These are phyloP conservation scores for Fusarium anguioides DNA, from an alignment of 2,329 filamentous ascomycete genomes.

Conservation along the genomic window DNA sequence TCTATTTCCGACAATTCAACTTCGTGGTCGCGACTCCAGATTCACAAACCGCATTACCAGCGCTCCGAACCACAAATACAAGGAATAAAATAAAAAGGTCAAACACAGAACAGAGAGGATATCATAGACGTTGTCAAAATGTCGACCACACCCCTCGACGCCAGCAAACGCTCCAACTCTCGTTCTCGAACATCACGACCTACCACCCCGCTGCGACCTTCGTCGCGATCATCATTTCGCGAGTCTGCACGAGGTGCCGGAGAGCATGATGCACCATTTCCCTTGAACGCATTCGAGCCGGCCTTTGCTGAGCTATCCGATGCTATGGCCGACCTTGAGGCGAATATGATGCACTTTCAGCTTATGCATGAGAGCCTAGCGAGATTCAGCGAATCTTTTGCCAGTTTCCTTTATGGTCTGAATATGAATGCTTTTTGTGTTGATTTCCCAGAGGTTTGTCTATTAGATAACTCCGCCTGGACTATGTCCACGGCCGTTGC, in stretches of 20 bases:
- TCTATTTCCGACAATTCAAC: conserved; percentile 11
- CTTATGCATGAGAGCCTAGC: conserved; percentile 95
- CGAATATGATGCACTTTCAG: conserved; percentile 97
- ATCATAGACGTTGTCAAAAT: conserved; percentile 18
- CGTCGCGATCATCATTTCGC: conserved; percentile 88
- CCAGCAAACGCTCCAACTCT: conserved; percentile 64
- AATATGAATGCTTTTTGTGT: conserved; percentile 99
- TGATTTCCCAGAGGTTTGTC: conserved; percentile 87
- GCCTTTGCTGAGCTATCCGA: conserved; percentile 94
- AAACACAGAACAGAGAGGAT: not conserved
- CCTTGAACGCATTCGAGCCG: conserved; percentile 85
- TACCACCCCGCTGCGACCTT: conserved; percentile 90
- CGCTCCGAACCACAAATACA: not conserved
- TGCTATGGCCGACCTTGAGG: conserved; percentile 93
- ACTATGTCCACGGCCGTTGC: not conserved
- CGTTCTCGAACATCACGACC: conserved; percentile 78
- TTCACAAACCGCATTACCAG: not conserved
- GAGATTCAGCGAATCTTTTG: conserved; percentile 95
- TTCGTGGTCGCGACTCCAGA: conserved; percentile 6
- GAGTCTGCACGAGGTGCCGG: conserved; percentile 72
- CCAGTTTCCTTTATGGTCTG: conserved; percentile 91
- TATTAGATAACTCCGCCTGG: not conserved
- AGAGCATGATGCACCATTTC: conserved; percentile 67
- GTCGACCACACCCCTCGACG: conserved; percentile 45
- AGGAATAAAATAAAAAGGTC: not conserved